Percentiles rank a stretch among this genome's conserved stretches.
Conservation (phyloP, 139 green algal genomes). For the Tetradesmus lagerheimii region DNA sequence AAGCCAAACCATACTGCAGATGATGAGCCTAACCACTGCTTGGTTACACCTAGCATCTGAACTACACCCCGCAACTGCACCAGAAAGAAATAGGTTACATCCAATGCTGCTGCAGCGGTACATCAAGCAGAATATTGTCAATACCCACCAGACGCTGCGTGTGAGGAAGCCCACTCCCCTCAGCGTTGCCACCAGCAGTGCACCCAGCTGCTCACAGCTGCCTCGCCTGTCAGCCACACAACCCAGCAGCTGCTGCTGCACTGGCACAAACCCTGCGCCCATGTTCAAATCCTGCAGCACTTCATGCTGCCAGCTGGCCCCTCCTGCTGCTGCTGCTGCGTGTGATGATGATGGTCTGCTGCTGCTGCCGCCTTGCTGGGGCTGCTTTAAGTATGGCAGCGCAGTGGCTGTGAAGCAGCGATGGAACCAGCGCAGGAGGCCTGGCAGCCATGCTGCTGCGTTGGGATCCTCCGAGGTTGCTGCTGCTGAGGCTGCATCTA, state of each 20-base stretch:
- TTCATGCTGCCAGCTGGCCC: neutral
- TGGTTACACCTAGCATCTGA: too few relatives aligned
- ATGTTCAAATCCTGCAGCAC: neutral
- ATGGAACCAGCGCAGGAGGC: constrained; percentile 24
- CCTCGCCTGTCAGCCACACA: neutral
- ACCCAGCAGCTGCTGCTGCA: constrained; percentile 11
- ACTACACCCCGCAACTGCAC: too few relatives aligned
- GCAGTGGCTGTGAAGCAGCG: neutral
- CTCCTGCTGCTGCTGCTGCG: constrained; percentile 25
- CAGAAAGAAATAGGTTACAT: too few relatives aligned
- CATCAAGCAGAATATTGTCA: too few relatives aligned
- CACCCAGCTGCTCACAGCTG: neutral
- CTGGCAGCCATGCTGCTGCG: constrained; percentile 16
- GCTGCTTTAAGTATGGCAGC: neutral
- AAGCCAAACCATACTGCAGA: too few relatives aligned
- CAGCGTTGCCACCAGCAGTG: constrained; percentile 80
- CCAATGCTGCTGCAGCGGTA: too few relatives aligned
- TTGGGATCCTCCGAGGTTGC: constrained; percentile 31
- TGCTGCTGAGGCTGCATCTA: constrained; percentile 31
- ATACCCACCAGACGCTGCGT: constrained; percentile 64
- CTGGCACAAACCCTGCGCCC: neutral
- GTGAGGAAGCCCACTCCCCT: constrained; percentile 68
- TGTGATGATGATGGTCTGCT: neutral
- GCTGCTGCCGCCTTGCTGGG: constrained; percentile 11
- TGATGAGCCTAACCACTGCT: too few relatives aligned